Base-by-base conservation (phyloP, 192 early-diverging fungal species). In the Umbelopsis sp. region DNA sequence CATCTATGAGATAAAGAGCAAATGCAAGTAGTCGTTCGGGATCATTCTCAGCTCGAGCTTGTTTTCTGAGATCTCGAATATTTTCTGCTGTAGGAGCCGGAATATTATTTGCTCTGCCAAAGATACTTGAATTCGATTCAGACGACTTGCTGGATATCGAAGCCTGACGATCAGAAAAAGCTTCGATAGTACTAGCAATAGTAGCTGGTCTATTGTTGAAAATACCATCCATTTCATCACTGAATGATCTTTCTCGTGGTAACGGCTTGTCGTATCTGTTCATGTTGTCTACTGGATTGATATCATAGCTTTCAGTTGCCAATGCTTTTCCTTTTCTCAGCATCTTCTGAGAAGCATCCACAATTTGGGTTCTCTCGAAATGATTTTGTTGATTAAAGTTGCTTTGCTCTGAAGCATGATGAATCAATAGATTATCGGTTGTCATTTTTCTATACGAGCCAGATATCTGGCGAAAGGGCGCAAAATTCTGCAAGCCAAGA, bases 1-100 rank as follows among this genome's bases (percentile, higher is more conserved):
- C 86, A 53, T 92, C 88, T 23, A 97, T 88, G 41, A 98, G 74
- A 65, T 93, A 93, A 75, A 93, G 92, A 23, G 92, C 97, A 84
- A 96, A 96, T 33, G 91, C 91, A 27, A 97, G 81, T 77, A 91
- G 90, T 37, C 82, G 85, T 4, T 74, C 80, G 12, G 94, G 93
- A 82, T 98, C 96, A 50, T 82, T 81, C 46, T 80, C 85, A 20
- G 73, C 76, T 77, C 80, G 86, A 8, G 84, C 84, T 10, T 84
- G 78, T 25, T 82, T 70, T 35, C 87, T 81, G 49, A 76, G 74
- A 41, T 50, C 23, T n/a, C 71, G 68, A 46, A 85, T 65, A 23
- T 76, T 75, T 68, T 85, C 77, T 21, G 53, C 68, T 4, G 80
- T 80, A 66, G 68, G 70, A 30, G 84, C 75, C 15, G 78, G 77